phyloP scores from a whole-genome alignment of 2,329 filamentous ascomycete genomes.

The Karstenula rhodostoma region DNA sequence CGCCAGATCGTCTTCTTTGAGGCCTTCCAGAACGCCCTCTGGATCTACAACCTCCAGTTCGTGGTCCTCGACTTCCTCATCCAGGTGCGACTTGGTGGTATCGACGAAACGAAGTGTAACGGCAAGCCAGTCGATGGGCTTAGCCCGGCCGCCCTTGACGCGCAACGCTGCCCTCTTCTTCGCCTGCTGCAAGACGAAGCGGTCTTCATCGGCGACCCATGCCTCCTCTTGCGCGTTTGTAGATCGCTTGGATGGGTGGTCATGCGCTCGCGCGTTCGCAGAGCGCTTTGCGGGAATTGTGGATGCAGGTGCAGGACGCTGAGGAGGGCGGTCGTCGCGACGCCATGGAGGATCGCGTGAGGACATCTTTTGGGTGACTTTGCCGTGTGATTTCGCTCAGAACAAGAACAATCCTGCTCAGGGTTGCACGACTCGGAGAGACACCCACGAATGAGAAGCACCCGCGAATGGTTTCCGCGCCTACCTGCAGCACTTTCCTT shows the following conservation, averaged over 20 bases:
- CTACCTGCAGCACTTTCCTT: conserved; percentile 1
- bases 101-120: conserved; percentile 92
- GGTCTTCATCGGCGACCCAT: conserved; percentile 94
- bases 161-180: conserved; percentile 98
- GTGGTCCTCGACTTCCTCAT: conserved; percentile 82
- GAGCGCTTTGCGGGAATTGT: conserved; percentile 54
- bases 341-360: conserved; percentile 47
- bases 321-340: conserved; percentile 28
- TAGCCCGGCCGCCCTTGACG: conserved; percentile 87
- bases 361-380: conserved; percentile 32
- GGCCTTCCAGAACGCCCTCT: conserved; percentile 77
- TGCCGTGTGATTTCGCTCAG: background rate
- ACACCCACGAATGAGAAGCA: background rate
- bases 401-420: background rate
- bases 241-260: conserved; percentile 51
- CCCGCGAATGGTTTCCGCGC: background rate
- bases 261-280: conserved; percentile 53
- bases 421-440: background rate
- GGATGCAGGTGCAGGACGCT: conserved; percentile 37
- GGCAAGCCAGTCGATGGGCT: conserved; percentile 91
- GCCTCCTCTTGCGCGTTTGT: conserved; percentile 58
- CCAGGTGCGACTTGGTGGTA: conserved; percentile 76
- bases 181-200: conserved; percentile 93
- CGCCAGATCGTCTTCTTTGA: conserved; percentile 71
- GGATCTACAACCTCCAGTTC: conserved; percentile 81